Evolutionary conservation across 2,329 filamentous ascomycete species (phyloP).

Genomic region (Thielaviopsis musarum): DNA sequence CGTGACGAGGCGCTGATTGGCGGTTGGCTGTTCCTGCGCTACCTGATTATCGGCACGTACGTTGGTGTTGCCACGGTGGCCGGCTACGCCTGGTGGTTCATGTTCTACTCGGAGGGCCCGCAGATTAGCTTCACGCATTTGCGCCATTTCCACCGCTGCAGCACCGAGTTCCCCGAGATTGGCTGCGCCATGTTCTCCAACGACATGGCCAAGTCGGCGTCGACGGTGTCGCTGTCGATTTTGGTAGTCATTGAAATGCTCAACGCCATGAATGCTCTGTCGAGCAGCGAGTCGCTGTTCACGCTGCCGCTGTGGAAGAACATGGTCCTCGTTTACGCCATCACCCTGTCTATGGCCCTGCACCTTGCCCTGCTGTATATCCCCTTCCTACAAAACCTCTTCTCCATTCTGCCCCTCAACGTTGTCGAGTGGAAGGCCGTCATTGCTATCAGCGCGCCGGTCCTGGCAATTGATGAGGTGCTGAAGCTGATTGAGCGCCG

Average conservation of each 20-base stretch:
- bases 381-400: constrained; percentile 72
- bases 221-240: constrained; percentile 79
- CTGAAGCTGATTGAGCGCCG: constrained; percentile 63
- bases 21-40: constrained; percentile 94
- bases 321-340: constrained; percentile 95
- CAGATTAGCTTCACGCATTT: constrained; percentile 85
- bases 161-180: constrained; percentile 67
- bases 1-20: constrained; percentile 84
- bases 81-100: constrained; percentile 99
- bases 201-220: constrained; percentile 72
- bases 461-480: constrained; percentile 72
- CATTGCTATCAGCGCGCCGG: constrained; percentile 69
- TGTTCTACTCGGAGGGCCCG: constrained; percentile 81
- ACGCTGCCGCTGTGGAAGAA: constrained; percentile 96
- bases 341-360: constrained; percentile 77
- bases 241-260: constrained; percentile 98
- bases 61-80: constrained; percentile 89
- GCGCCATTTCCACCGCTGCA: constrained; percentile 86
- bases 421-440: constrained; percentile 87
- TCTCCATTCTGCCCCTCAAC: constrained; percentile 79
- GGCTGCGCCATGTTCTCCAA: constrained; percentile 86
- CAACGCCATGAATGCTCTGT: constrained; percentile 96
- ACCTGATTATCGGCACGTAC: constrained; percentile 89
- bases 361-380: constrained; percentile 91
- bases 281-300: constrained; percentile 82